These are phyloP conservation scores for Fusarium abutilonis DNA, from an alignment of 2,329 filamentous ascomycete genomes.

Conservation along the genomic window DNA sequence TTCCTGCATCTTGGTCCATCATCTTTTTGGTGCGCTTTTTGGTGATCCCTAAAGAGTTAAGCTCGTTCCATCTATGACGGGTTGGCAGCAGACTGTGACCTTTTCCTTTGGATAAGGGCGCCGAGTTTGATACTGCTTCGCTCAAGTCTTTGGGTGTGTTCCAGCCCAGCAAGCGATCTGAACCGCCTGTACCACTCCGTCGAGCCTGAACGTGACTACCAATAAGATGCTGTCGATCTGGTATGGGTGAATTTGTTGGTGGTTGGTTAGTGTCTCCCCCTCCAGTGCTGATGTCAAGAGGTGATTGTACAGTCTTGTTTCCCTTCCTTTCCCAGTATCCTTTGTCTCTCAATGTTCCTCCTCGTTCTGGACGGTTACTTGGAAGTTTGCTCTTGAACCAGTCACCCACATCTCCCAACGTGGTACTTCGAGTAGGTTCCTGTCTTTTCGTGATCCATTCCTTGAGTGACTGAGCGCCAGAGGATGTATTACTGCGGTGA, in stretches of 20 bases:
- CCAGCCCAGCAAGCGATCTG: constrained; percentile 50
- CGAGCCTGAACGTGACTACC: constrained; percentile 29
- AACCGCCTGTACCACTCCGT: constrained; percentile 38
- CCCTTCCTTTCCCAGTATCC: constrained; percentile 46
- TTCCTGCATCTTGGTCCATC: background rate
- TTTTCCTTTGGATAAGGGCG: background rate
- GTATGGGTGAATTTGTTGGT: background rate
- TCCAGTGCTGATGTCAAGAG: background rate
- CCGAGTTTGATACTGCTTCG: constrained; percentile 6
- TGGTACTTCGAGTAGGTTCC: constrained; percentile 16
- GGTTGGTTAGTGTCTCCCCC: background rate
- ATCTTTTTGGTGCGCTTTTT: constrained; percentile 7
- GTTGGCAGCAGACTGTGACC: background rate
- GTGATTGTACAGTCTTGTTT: background rate
- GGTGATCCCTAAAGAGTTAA: constrained; percentile 9
- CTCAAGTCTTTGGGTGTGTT: constrained; percentile 49
- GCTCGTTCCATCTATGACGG: constrained; percentile 34
- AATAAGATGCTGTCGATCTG: constrained; percentile 13
- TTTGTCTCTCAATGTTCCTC: constrained; percentile 56
- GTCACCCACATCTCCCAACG: constrained; percentile 45
- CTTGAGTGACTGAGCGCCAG: constrained; percentile 36
- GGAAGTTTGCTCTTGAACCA: constrained; percentile 61
- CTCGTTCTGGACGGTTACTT: constrained; percentile 60
- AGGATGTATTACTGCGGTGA: constrained; percentile 1
- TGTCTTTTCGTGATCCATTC: constrained; percentile 54